phyloP scores from a whole-genome alignment of 2,329 filamentous ascomycete genomes.

The Beauveria medogensis region DNA sequence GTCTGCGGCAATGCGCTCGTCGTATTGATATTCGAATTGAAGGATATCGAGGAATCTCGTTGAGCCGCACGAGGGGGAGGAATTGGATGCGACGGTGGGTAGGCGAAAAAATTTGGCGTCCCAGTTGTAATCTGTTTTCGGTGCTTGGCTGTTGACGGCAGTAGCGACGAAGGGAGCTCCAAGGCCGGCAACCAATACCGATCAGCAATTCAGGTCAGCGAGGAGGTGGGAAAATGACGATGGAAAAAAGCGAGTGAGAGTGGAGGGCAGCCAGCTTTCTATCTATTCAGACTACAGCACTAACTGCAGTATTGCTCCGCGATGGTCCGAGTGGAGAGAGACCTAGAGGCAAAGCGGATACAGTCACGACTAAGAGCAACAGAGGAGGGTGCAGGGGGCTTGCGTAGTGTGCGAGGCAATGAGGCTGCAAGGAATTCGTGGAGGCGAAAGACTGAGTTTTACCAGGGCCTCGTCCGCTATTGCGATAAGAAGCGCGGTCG shows the following conservation, averaged over 20 bases:
- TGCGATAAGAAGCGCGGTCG: not conserved
- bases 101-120: not conserved
- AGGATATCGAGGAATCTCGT: not conserved
- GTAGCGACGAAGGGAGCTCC: conserved; percentile 4
- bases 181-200: not conserved
- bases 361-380: conserved; percentile 8
- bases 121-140: not conserved
- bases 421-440: not conserved
- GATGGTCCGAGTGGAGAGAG: conserved; percentile 12
- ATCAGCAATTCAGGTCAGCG: not conserved
- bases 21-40: not conserved
- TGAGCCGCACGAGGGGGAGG: not conserved
- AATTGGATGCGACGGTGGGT: not conserved
- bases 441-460: not conserved
- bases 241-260: not conserved
- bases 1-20: not conserved
- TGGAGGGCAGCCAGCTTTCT: conserved; percentile 8
- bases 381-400: not conserved
- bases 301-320: conserved; percentile 6
- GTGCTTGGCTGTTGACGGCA: not conserved
- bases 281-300: not conserved
- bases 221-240: not conserved
- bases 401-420: not conserved
- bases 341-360: conserved; percentile 11
- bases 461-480: not conserved